Base-by-base conservation (phyloP, 495 filamentous ascomycete species). In the Xylaria longipes region DNA sequence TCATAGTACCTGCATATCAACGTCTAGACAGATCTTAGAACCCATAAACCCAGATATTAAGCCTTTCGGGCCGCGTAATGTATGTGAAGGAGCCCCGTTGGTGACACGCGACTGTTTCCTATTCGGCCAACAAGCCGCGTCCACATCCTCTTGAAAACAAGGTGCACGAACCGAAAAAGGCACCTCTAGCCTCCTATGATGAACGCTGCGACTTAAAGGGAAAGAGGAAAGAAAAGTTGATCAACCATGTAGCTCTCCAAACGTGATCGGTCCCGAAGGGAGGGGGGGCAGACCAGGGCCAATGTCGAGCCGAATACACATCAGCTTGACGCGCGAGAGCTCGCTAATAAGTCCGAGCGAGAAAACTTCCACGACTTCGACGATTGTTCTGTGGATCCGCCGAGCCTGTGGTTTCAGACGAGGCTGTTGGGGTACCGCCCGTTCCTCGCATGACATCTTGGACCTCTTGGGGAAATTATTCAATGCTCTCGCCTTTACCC, bases 381-480 rank as follows among this genome's bases (percentile, higher is more conserved):
- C 74, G 72, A 73, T 76, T 79, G 76, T 83, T 82, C 80, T 77
- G 75, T 83, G 77, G 77, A 74, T 78, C 73, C 71, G 69, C 58
- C 60, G 61, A 56, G 33, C 65, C 63, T 69, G 69, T 69, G 72
- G 69, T 64, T 64, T 73, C 71, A 72, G 70, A 71, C 70, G 61
- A 62, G 67, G 37, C 66, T 75, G 64, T 70, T 68, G 70, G 70
- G 73, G 74, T 75, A 58, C 70, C 66, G 67, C 70, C 70, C 62
- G 73, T 70, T 71, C 62, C 20, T 74, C 75, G 82, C 84, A 85
- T 85, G 72, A 84, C 80, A 78, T 80, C 66, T 71, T 56, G 71
- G 69, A 72, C 80, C 73, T 62, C 52, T 80, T 83, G 83, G 82
- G 83, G 82, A 84, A 84, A 83, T 84, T 83, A 76, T 80, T 76